A percentile compares a stretch with the other conserved stretches of the same genome.
Evolutionary conservation across 2,329 filamentous ascomycete species (phyloP).

Genomic region (Calcarisporium arbuscula): DNA sequence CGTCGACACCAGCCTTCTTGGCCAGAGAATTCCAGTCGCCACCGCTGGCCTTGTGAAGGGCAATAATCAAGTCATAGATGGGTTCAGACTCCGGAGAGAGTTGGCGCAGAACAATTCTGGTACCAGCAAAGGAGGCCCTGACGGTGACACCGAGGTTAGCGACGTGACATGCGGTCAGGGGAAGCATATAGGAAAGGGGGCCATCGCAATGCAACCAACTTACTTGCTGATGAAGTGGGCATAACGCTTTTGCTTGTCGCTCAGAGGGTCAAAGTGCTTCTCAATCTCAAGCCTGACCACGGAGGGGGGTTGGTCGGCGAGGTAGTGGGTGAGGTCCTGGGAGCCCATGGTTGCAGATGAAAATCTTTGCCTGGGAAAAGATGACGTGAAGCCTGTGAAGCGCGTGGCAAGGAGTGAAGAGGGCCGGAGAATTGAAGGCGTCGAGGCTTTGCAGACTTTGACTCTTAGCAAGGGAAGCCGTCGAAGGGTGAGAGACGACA

Average conservation of each 20-base stretch:
- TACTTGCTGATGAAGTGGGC: constrained; percentile 83
- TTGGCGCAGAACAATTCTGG: constrained; percentile 72
- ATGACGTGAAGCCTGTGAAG: constrained; percentile 11
- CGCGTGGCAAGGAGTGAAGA: constrained; percentile 9
- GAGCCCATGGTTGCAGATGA: constrained; percentile 46
- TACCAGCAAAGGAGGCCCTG: constrained; percentile 72
- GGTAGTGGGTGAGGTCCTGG: constrained; percentile 65
- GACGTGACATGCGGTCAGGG: constrained; percentile 1
- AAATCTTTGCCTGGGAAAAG: constrained; percentile 22
- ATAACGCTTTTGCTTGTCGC: constrained; percentile 76
- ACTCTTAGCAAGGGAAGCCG: constrained; percentile 27
- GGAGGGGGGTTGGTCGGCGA: constrained; percentile 84
- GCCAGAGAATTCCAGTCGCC: constrained; percentile 68
- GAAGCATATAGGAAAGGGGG: neutral
- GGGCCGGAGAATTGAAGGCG: constrained; percentile 20
- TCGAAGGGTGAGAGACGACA: constrained; percentile 28
- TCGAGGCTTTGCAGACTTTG: no score
- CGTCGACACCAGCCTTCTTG: constrained; percentile 56
- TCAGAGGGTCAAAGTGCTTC: constrained; percentile 79
- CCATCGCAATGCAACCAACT: constrained; percentile 12
- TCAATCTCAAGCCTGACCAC: constrained; percentile 86
- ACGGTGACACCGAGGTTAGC: constrained; percentile 5
- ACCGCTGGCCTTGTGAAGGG: constrained; percentile 57
- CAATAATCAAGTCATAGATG: constrained; percentile 75
- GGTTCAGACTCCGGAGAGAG: constrained; percentile 74